Conservation (phyloP, 1,284 basidiomycete genomes). For the Microbotryum violaceum region DNA sequence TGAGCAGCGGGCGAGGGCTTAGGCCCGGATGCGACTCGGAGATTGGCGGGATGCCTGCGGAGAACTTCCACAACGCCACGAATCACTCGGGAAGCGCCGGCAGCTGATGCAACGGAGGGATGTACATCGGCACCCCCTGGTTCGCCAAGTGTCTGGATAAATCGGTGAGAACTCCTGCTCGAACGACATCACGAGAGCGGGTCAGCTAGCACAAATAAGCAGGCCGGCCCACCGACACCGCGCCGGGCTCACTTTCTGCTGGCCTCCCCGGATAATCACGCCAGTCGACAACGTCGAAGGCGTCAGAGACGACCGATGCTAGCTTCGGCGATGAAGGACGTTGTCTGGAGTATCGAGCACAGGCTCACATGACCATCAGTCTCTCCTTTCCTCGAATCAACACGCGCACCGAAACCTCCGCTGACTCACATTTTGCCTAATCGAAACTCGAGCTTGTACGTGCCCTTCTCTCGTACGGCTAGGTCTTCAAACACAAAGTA, state of each 20-base stretch:
- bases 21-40: too few species aligned
- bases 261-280: conserved; percentile 58
- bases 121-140: conserved; percentile 66
- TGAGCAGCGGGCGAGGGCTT: too few species aligned
- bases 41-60: background rate
- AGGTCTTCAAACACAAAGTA: conserved; percentile 87
- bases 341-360: conserved; percentile 3
- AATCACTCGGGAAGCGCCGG: background rate
- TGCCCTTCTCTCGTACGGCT: conserved; percentile 66
- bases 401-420: background rate
- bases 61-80: background rate
- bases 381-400: conserved; percentile 3
- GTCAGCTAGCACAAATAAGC: background rate
- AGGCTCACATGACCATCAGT: conserved; percentile 4
- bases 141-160: conserved; percentile 61
- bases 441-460: conserved; percentile 64
- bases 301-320: conserved; percentile 58
- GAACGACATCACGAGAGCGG: too few species aligned
- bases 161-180: conserved; percentile 39
- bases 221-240: too few species aligned
- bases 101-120: conserved; percentile 17
- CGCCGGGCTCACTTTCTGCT: conserved; percentile 22
- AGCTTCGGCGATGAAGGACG: conserved; percentile 43
- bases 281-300: conserved; percentile 67
- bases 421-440: conserved; percentile 64